Base-by-base conservation (phyloP, 208 protist genomes). In the Wallacemonas rigidus region DNA sequence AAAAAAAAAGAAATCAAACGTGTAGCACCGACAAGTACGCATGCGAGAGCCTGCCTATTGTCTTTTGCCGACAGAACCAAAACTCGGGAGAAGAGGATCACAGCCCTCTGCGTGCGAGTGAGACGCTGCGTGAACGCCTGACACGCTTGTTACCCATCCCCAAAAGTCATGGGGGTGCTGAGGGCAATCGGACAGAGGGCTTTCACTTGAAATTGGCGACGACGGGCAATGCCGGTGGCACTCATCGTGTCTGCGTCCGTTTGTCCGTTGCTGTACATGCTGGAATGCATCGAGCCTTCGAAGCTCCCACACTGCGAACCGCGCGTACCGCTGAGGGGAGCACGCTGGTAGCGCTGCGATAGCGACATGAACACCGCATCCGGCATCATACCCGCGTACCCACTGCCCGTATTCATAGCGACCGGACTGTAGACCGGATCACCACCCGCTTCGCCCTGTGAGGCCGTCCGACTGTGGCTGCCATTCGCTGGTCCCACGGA, bases 341-440 rank as follows among this genome's bases (percentile, higher is more conserved):
- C 3, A 5, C 6, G 38, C 8, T 44, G 60, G 11, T 53, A 14
- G 4, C 39, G 60, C 60, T 65, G 60, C 60, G 14, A 35, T n/a
- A 5, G 43, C 8, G 7, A 11, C 3, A 41, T 1, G 56, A 62
- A 62, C 36, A 1, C 38, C 6, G 0, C 14, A 14, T 3, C 35
- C 56, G 56, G 38, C 56, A 62, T 62, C 56, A 62, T 62, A 15
- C 56, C 56, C 43, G 56, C 6, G 26, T 62, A 62, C 36, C 56
- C 38, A 26, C 56, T 38, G 56, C 56, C 43, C 36, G 8, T 4
- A n/a, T 12, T 12, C 26, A 26, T 26, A 12, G 0, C 45, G 45
- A 50, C 0, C 45, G 6, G 45, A 12, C 45, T 50, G 45, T 50
- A 50, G 45, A 50, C 8, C 8, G 0, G 6, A 6, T 50, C 8